Evolutionary conservation across 805 yeast species (phyloP), one percentile per base, ranked within the genome.

Genomic region (Blastobotrys parvus): DNA sequence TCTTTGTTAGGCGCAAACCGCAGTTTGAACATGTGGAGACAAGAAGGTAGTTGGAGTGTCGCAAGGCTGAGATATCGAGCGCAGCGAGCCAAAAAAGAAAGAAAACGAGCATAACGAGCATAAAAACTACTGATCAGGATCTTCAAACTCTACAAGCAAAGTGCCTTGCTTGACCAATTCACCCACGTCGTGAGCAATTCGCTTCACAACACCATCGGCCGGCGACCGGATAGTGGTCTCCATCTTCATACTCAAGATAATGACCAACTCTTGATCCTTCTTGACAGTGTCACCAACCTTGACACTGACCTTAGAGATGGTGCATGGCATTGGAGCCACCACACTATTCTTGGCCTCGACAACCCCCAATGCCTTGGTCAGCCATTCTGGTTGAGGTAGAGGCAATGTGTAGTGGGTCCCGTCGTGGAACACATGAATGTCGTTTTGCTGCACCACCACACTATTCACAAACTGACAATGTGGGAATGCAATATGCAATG

Each of bases 191-290:
- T 53, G 55, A 2, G 55, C 53, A 18, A 58, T 46, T 11, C 55
- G 46, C 44, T 55, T 54, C 35, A 58, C 44, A n/a, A 50, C 48
- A 3, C 60, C 59, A 27, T 51, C 58, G 15, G 45, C 40, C 8
- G 62, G 61, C 21, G 54, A 46, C 22, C 62, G 50, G n/a, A 58
- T 53, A 11, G 58, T 56, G 20, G 62, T 58, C 43, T 58, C 63
- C 63, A 58, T 58, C 51, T 58, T 58, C 63, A 58, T 58, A 30
- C 57, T 50, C 39, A 55, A 49, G 29, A 58, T 58, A 23, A 56
- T 53, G 7, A 58, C 41, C 36, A 58, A 46, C 34, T 53, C 55
- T 25, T 58, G 58, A 41, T 56, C 59, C 45, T 58, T 56, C 23
- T 42, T 38, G n/a, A 58, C 60, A 3, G 22, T 32, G 23, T 52